Base-by-base conservation (phyloP, 306 rosid genomes). In the Acmispon strigosus region DNA sequence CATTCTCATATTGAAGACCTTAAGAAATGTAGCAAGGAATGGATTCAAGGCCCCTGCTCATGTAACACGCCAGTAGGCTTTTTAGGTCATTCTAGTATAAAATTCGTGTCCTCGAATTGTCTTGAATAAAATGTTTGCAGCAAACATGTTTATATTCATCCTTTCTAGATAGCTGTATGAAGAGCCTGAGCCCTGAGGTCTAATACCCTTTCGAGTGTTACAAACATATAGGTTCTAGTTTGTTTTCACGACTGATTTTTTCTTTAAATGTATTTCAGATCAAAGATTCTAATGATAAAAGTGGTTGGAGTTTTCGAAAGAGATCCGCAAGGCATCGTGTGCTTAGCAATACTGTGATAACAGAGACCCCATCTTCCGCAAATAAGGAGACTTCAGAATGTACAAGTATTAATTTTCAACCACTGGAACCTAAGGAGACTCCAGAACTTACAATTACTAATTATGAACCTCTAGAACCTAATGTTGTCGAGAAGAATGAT, bases 231-330 rank as follows among this genome's bases (percentile, higher is more conserved):
- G 56, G 13, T n/a, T 18, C 27, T 42, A 29, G 54, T 64, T 58
- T 61, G 16, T 59, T 60, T 62, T 49, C 62, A 27, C 32, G 39
- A 57, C 58, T 7, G 10, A 29, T 39, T 34, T 41, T 41, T 36
- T 48, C 20, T 49, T 18, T 10, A 44, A 57, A 20, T 51, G 65
- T 10, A 13, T 69, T 82, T 8, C 75, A 95, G 97, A 70, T 73
- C 61, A 91, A 89, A 84, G 88, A 76, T 56, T 75, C 99, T 7
- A 78, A 62, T 65, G 99, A 91, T 65, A 95, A 89, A 78, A 85
- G 96, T 6, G 85, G 97, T 58, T 95, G 99, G 99, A 95, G 97
- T 85, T 95, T 95, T 54, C 86, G 93, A 37, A 95, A 95, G 84
- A 89, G 82, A 72, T 87, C 99, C 77, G 84, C 88, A 6, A 83